These are phyloP conservation scores for Oryza officinalis DNA, from an alignment of 176 grass and related monocot genomes.

Conservation along the genomic window DNA sequence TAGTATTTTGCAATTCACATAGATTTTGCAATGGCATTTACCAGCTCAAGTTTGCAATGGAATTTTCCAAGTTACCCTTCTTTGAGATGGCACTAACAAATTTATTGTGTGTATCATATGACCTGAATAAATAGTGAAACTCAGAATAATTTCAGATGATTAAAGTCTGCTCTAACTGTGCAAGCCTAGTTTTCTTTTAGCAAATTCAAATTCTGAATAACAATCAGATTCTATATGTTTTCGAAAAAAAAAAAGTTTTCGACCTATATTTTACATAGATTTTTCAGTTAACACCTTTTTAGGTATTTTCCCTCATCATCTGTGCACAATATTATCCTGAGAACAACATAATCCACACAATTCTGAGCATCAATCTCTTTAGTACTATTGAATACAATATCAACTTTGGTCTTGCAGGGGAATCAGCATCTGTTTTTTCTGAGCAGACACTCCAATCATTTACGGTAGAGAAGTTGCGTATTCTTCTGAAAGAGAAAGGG, in stretches of 20 bases:
- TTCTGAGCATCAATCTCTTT: neutral
- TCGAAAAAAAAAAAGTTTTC: neutral
- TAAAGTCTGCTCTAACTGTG: neutral
- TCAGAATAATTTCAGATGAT: neutral
- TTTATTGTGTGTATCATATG: neutral
- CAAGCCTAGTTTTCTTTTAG: neutral
- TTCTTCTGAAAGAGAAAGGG: constrained; percentile 68
- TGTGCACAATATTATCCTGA: neutral
- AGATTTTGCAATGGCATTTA: too few relatives aligned
- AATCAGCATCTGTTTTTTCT: constrained; percentile 39
- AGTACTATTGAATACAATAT: neutral
- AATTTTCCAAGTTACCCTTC: neutral
- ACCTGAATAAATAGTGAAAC: neutral
- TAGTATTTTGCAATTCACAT: neutral
- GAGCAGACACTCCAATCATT: constrained; percentile 61
- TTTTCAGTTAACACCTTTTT: neutral
- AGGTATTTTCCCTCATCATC: neutral
- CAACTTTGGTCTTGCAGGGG: constrained; percentile 4
- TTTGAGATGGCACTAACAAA: neutral
- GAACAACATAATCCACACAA: neutral
- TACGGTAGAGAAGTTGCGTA: constrained; percentile 65
- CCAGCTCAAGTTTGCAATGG: too few relatives aligned
- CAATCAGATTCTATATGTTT: neutral
- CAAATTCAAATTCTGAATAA: neutral
- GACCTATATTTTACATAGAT: neutral